Evolutionary conservation across 2,329 filamentous ascomycete genomes (phyloP).

Genomic region (Elsinoe fawcettii): DNA sequence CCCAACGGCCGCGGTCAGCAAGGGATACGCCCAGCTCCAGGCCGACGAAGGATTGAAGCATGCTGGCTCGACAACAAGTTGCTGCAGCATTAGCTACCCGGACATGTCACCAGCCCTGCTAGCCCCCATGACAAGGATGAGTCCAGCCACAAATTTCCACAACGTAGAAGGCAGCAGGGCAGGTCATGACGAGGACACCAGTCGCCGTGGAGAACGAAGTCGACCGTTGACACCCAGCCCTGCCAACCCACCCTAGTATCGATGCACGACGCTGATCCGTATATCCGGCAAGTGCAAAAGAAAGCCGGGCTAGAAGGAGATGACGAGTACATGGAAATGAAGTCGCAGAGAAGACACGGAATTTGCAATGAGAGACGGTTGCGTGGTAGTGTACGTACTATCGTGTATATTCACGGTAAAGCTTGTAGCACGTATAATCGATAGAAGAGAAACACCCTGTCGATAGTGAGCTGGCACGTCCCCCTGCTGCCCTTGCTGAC

Average conservation of each 20-base stretch:
- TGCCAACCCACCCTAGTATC: background rate
- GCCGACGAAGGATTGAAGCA: background rate
- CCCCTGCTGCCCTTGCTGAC: background rate
- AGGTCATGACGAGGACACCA: background rate
- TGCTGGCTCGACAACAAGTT: background rate
- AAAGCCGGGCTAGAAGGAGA: background rate
- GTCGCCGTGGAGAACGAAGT: background rate
- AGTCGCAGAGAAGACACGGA: background rate
- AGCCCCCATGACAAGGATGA: background rate
- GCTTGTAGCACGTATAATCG: constrained; percentile 6
- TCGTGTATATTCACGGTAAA: constrained; percentile 1
- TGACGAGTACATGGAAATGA: background rate
- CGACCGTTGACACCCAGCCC: constrained; percentile 5
- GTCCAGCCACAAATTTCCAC: background rate
- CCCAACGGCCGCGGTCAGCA: background rate
- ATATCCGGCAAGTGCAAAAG: background rate
- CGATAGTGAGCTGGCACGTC: constrained; percentile 7
- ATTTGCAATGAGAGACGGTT: background rate
- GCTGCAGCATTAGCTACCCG: background rate
- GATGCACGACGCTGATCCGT: background rate
- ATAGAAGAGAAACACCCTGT: constrained; percentile 13
- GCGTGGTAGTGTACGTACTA: background rate
- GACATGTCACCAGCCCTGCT: background rate
- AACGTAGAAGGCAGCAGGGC: background rate
- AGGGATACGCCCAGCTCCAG: background rate